phyloP scores from a whole-genome alignment of 2,329 filamentous ascomycete genomes.

The Scolecobasidium constrictum region DNA sequence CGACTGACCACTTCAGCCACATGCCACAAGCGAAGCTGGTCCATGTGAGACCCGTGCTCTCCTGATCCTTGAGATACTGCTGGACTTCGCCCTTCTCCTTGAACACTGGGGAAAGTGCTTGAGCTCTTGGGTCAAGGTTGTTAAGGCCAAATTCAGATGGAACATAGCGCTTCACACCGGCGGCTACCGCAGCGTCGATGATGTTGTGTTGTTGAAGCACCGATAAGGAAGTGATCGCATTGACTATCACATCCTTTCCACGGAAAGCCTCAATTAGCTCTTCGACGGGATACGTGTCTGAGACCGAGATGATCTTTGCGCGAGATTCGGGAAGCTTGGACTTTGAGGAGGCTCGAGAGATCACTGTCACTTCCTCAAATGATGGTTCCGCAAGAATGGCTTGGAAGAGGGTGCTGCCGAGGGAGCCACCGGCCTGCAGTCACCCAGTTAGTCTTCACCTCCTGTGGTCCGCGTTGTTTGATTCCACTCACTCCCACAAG shows the following conservation, averaged over 20 bases:
- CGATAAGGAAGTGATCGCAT: constrained; percentile 31
- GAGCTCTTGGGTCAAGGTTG: constrained; percentile 23
- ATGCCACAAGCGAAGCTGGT: constrained; percentile 46
- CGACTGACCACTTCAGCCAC: constrained; percentile 51
- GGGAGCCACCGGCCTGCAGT: too few relatives aligned
- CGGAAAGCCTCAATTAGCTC: constrained; percentile 41
- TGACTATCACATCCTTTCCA: constrained; percentile 47
- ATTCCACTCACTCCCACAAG: too few relatives aligned
- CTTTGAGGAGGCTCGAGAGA: constrained; percentile 39
- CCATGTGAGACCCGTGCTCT: constrained; percentile 40
- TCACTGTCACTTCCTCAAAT: constrained; percentile 43
- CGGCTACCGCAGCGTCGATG: constrained; percentile 47
- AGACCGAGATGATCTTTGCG: constrained; percentile 24
- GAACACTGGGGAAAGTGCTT: constrained; percentile 39
- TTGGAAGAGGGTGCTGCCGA: too few relatives aligned
- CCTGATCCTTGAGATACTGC: constrained; percentile 1
- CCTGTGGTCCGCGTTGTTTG: too few relatives aligned
- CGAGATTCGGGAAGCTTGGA: constrained; percentile 29
- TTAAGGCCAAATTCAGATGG: constrained; percentile 48
- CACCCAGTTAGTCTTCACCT: too few relatives aligned
- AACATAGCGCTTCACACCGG: constrained; percentile 50
- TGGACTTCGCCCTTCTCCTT: constrained; percentile 10
- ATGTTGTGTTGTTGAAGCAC: constrained; percentile 38
- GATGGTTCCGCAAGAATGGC: too few relatives aligned
- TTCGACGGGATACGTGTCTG: constrained; percentile 36